These are phyloP conservation scores for Neopestalotiopsis sp. DNA, from an alignment of 2,329 filamentous ascomycete genomes.

Conservation along the genomic window DNA sequence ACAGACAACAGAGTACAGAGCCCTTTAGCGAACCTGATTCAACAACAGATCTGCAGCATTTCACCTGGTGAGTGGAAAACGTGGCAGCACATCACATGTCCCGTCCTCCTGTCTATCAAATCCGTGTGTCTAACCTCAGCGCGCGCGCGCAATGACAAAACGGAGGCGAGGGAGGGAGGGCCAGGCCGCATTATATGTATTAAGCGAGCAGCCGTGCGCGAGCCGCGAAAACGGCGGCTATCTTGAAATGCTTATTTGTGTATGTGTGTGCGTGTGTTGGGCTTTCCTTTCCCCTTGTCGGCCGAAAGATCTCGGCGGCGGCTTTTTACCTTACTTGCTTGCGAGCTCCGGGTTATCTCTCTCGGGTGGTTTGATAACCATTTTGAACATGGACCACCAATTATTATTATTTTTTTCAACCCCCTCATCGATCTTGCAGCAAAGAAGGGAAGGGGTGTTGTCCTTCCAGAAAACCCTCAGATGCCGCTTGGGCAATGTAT, in stretches of 20 bases:
- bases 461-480: slow-evolving; percentile 1
- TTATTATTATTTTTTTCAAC: neutral
- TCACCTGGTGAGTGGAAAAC: neutral
- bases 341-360: too few relatives aligned
- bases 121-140: neutral
- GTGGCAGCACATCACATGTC: neutral
- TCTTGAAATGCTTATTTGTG: neutral
- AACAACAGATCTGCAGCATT: neutral
- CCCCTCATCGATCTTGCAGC: neutral
- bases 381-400: neutral
- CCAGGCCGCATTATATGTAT: neutral
- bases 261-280: too few relatives aligned
- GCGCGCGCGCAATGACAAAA: neutral
- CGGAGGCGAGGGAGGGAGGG: neutral
- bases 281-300: neutral
- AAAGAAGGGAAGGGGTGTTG: neutral
- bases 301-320: too few relatives aligned
- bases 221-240: slow-evolving; percentile 2
- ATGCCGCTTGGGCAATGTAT: neutral
- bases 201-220: neutral
- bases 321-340: too few relatives aligned
- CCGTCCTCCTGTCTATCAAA: neutral
- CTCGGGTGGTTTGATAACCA: too few relatives aligned
- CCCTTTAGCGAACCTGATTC: too few relatives aligned
- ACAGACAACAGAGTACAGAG: too few relatives aligned